Evolutionary conservation across 2,329 filamentous ascomycete genomes (phyloP), one percentile per base, ranked within the genome.

Genomic region (Fulvia fulva): DNA sequence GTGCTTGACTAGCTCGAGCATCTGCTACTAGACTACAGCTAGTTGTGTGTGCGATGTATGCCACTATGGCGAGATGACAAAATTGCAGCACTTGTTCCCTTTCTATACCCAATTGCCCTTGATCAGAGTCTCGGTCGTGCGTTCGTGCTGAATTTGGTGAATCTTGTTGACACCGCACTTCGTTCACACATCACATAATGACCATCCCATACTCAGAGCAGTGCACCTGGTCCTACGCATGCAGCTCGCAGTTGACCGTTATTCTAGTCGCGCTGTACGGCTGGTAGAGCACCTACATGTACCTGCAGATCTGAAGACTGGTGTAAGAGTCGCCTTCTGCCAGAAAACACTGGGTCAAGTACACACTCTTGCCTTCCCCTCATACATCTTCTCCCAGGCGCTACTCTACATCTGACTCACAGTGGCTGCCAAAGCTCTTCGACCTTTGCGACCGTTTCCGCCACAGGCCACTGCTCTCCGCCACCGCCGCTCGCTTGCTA

Each of bases 1-100:
- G 3, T 63, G 60, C 64, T 64, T 64, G 60, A 64, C 59, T 62
- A 63, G 64, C 54, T 59, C 51, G 47, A 63, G 62, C 63, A 65
- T 63, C 63, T 65, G 62, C 63, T 63, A 64, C 55, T 63, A 64
- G 63, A 63, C 62, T 60, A 61, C 63, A 61, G 63, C 56, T 65
- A 54, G 58, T 55, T 64, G 43, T 51, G 57, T 55, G 56, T 59
- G 60, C 58, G 62, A 63, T 62, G 60, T 62, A 62, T 59, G 62
- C 59, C 53, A 53, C 46, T 22, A 60, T 57, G 64, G 63, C 61
- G 61, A 63, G 60, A 64, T 62, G 62, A 63, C 57, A 64, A 64
- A 65, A 63, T 58, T 59, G 56, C 52, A 60, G 57, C 56, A 54
- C 44, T 56, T 57, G 53, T 64, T 62, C 44, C 54, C 56, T 63